Evolutionary conservation across 2,329 filamentous ascomycete species (phyloP), one percentile per base, ranked within the genome.

Genomic region (Trichophyton rubrum): DNA sequence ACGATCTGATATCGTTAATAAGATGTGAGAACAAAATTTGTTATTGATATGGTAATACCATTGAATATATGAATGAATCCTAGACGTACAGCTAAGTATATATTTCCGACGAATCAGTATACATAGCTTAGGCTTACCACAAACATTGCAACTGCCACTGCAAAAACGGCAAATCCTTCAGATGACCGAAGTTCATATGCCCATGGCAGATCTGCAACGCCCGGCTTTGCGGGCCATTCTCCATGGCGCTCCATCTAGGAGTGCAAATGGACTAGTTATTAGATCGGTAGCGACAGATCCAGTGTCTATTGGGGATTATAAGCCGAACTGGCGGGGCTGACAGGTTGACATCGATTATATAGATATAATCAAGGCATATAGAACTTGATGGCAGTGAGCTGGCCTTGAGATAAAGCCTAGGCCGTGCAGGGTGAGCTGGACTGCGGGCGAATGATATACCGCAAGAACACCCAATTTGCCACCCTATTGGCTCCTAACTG

Each of bases 11-110:
- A n/a, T 13, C 5, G 3, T 57, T 43, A 57, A 57, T 7, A 2
- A 24, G 24, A 3, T 35, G 6, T 3, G 33, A 33, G 8, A 1
- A 15, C n/a, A n/a, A n/a, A 15, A 3, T 6, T 35, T 15, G 4
- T 3, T 13, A 27, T 57, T 9, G 17, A 5, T 17, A 24, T 1
- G 11, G 13, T 15, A 17, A 27, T 57, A 59, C 57, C 57, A 59
- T 59, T 9, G 57, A 59, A 59, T 49, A 59, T 35, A 59, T 59
- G 30, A 59, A 59, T 3, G 41, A 33, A 43, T 59, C 57, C 57
- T 59, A 49, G 24, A 35, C 2, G 24, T 3, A 13, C n/a, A 49
- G 5, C 0, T 24, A 22, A 27, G 38, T 35, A 35, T 24, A n/a
- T n/a, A 33, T 30, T 43, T 17, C n/a, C n/a, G 17, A 20, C 17